Evolutionary conservation across 2,329 filamentous ascomycete genomes (phyloP).

Genomic region (Aspergillus calidoustus): DNA sequence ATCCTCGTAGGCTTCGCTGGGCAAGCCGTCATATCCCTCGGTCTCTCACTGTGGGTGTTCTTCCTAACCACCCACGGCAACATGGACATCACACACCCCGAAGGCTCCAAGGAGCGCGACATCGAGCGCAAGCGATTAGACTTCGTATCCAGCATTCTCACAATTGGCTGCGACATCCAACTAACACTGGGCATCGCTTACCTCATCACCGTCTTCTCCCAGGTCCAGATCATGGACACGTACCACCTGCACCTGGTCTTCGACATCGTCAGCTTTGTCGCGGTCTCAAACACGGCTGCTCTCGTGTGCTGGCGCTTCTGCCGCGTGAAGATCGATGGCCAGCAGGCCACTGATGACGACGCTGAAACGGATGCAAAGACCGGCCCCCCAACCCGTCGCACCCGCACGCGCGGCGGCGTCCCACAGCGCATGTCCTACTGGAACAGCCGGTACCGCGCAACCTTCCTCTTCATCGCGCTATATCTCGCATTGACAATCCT

Average conservation of each 20-base stretch:
- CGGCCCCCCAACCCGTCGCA: background rate
- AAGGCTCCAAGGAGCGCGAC: slow-evolving; percentile 32
- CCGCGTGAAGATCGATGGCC: slow-evolving; percentile 21
- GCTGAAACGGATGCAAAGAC: background rate
- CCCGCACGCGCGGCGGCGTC: background rate
- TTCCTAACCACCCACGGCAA: slow-evolving; percentile 36
- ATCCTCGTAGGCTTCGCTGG: slow-evolving; percentile 39
- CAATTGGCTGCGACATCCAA: slow-evolving; percentile 41
- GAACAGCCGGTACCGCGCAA: slow-evolving; percentile 30
- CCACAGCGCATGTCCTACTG: slow-evolving; percentile 8
- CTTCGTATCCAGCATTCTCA: slow-evolving; percentile 39
- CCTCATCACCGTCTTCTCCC: slow-evolving; percentile 35
- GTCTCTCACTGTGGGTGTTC: slow-evolving; percentile 40
- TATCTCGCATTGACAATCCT: slow-evolving; percentile 36
- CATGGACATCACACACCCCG: slow-evolving; percentile 31
- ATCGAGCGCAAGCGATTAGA: slow-evolving; percentile 38
- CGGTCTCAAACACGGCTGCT: slow-evolving; percentile 37
- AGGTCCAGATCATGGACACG: slow-evolving; percentile 29
- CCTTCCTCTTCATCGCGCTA: slow-evolving; percentile 33
- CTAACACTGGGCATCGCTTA: slow-evolving; percentile 38
- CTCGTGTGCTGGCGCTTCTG: slow-evolving; percentile 39
- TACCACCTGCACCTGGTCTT: slow-evolving; percentile 41
- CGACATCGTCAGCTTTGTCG: slow-evolving; percentile 41
- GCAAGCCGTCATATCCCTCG: slow-evolving; percentile 34
- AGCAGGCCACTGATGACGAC: background rate